Percentiles rank a stretch among this genome's conserved stretches.
Evolutionary conservation across 164 flowering plant genomes (phyloP).

Genomic region (Nelumbo lutea): DNA sequence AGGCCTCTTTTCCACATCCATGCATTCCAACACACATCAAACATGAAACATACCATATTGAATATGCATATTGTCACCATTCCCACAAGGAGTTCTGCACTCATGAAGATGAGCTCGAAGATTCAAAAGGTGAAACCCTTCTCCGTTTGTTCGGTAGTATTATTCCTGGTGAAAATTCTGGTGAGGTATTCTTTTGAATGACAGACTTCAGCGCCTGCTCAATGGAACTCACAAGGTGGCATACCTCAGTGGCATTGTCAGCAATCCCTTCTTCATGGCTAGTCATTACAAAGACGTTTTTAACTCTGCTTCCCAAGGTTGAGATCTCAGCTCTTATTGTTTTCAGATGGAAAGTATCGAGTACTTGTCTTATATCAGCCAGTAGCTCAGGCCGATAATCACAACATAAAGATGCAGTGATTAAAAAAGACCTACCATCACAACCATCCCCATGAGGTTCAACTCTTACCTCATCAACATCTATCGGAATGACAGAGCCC

Average conservation of each 20-base stretch:
- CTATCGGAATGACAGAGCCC: conserved; percentile 58
- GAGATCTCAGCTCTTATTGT: conserved; percentile 57
- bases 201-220: conserved; percentile 50
- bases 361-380: conserved; percentile 49
- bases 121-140: conserved; percentile 40
- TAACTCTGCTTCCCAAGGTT: conserved; percentile 57
- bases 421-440: conserved; percentile 23
- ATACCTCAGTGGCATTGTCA: conserved; percentile 21
- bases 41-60: neutral
- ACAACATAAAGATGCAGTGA: conserved; percentile 64
- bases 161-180: conserved; percentile 47
- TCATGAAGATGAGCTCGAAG: conserved; percentile 61
- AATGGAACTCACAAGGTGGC: conserved; percentile 34
- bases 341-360: conserved; percentile 42
- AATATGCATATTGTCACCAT: neutral
- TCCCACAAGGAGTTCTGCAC: neutral
- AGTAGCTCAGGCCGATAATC: conserved; percentile 62
- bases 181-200: conserved; percentile 42
- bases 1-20: neutral
- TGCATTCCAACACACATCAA: neutral
- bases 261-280: conserved; percentile 19
- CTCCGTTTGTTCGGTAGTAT: conserved; percentile 49
- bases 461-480: conserved; percentile 62
- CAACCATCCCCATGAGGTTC: conserved; percentile 28
- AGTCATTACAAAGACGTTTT: conserved; percentile 45